Conservation (phyloP, 495 filamentous ascomycete genomes). For the Penicillium lividum region DNA sequence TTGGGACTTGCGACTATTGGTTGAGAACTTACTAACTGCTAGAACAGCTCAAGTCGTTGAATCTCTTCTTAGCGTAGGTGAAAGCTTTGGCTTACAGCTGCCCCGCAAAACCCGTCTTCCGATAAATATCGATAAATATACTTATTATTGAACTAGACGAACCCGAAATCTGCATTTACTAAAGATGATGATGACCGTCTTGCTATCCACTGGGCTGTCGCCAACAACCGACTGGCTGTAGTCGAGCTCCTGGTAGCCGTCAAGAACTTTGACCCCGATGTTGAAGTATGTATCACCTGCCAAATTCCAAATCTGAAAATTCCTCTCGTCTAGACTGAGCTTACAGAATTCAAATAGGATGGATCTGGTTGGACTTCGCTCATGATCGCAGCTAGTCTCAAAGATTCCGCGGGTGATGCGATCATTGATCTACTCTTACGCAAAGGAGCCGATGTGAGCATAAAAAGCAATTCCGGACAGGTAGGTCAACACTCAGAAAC, state of each 20-base stretch:
- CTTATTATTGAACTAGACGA: constrained; percentile 54
- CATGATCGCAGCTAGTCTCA: constrained; percentile 87
- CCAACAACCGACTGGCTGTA: constrained; percentile 77
- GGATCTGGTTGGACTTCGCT: constrained; percentile 90
- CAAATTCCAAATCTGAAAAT: background rate
- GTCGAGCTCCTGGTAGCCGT: constrained; percentile 65
- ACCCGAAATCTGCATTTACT: constrained; percentile 70
- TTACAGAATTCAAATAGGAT: constrained; percentile 53
- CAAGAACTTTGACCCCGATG: constrained; percentile 84
- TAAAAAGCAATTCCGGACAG: constrained; percentile 69
- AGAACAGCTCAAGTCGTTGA: constrained; percentile 64
- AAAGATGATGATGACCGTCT: constrained; percentile 90
- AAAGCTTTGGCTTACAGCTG: constrained; percentile 15
- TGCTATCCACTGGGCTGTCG: constrained; percentile 93
- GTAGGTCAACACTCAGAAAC: constrained; percentile 31
- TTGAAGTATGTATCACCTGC: constrained; percentile 53
- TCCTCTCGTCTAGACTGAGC: background rate
- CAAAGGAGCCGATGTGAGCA: constrained; percentile 81
- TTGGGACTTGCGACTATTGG: background rate
- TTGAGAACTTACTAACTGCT: constrained; percentile 8
- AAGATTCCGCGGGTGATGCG: constrained; percentile 56
- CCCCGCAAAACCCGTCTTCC: constrained; percentile 33
- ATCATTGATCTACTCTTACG: constrained; percentile 70
- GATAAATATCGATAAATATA: background rate
- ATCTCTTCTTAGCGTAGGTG: constrained; percentile 70